Conservation (phyloP, 257 asterid genomes). For the Penstemon barbatus region DNA sequence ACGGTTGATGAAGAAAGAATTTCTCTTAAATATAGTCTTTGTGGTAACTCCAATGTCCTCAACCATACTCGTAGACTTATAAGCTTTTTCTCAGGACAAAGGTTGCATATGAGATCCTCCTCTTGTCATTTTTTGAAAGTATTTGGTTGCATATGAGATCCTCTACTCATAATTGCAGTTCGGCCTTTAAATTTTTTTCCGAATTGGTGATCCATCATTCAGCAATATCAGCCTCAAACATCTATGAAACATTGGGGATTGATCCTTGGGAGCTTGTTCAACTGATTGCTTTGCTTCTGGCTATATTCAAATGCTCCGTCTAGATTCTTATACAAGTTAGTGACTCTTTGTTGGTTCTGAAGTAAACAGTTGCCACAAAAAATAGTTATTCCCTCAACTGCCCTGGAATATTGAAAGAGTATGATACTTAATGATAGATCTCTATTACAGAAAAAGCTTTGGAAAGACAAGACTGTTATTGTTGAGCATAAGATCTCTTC, state of each 20-base stretch:
- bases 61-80: neutral
- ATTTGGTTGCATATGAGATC: neutral
- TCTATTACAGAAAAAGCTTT: neutral
- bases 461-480: neutral
- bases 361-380: too few species aligned
- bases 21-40: neutral
- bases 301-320: too few species aligned
- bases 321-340: too few species aligned
- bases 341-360: too few species aligned
- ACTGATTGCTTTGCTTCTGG: neutral
- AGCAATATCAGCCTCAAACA: slow-evolving; percentile 3
- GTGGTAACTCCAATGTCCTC: neutral
- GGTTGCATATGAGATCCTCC: neutral
- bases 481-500: too few species aligned
- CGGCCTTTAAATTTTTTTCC: neutral
- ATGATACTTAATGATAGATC: neutral
- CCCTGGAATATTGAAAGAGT: neutral
- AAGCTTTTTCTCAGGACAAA: neutral
- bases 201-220: neutral
- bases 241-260: neutral
- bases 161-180: neutral
- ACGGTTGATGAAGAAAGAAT: neutral
- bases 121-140: neutral
- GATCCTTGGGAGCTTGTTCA: neutral
- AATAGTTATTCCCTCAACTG: slow-evolving; percentile 2